A percentile compares a stretch with the other conserved stretches of the same genome.
Evolutionary conservation across 2,329 filamentous ascomycete genomes (phyloP).

Genomic region (Sclerotinia minor): DNA sequence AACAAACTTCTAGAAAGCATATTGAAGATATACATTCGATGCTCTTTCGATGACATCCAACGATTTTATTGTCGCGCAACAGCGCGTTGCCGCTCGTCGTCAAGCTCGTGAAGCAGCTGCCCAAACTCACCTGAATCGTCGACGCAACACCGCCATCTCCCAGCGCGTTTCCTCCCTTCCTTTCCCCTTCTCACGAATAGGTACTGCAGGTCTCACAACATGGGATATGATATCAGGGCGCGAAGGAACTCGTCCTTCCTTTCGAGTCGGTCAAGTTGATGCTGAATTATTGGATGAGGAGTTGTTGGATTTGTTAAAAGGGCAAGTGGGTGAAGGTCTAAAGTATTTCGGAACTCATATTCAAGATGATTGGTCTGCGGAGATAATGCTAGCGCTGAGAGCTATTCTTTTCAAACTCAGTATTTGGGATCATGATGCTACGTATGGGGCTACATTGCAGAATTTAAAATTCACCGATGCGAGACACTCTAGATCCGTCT

Average conservation of each 20-base stretch:
- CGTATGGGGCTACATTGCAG: constrained; percentile 89
- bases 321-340: constrained; percentile 82
- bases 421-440: constrained; percentile 95
- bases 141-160: constrained; percentile 53
- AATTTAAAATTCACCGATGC: constrained; percentile 90
- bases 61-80: constrained; percentile 81
- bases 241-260: constrained; percentile 79
- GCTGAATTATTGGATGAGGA: constrained; percentile 94
- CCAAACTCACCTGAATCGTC: constrained; percentile 53
- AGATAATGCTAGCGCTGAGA: constrained; percentile 77
- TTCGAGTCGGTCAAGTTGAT: constrained; percentile 93
- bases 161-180: constrained; percentile 59
- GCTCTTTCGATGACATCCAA: constrained; percentile 38
- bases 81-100: constrained; percentile 79
- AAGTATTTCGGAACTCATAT: constrained; percentile 81
- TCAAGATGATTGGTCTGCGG: constrained; percentile 81
- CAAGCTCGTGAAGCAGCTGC: constrained; percentile 69
- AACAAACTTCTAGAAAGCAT: neutral
- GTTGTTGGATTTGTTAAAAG: constrained; percentile 78
- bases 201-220: constrained; percentile 49
- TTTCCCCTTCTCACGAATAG: constrained; percentile 62
- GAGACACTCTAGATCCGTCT: constrained; percentile 60
- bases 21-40: constrained; percentile 27
- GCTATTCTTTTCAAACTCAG: constrained; percentile 88
- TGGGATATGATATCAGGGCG: constrained; percentile 74